Percentiles rank a stretch among this genome's conserved stretches.
These are phyloP conservation scores for Clarireedia homoeocarpa DNA, from an alignment of 2,329 filamentous ascomycete genomes.

Conservation along the genomic window DNA sequence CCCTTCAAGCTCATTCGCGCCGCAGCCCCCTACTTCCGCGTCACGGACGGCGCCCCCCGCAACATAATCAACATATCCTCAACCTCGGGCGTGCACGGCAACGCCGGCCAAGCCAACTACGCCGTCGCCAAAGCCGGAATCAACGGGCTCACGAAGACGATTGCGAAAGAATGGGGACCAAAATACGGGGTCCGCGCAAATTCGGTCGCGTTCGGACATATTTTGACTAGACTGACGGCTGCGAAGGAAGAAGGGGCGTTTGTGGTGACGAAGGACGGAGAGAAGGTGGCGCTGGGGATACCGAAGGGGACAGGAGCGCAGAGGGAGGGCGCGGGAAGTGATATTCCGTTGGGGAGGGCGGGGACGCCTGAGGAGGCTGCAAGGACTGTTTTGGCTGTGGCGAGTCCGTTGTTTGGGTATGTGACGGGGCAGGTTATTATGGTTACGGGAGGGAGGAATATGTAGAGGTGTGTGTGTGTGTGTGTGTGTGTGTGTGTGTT, in stretches of 20 bases:
- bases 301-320: conserved; percentile 48
- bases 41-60: conserved; percentile 72
- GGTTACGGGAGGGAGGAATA: conserved; percentile 69
- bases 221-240: conserved; percentile 70
- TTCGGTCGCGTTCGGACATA: conserved; percentile 77
- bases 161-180: conserved; percentile 88
- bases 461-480: conserved; percentile 33
- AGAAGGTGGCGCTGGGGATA: conserved; percentile 68
- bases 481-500: background rate
- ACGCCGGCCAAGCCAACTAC: conserved; percentile 89
- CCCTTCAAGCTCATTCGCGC: conserved; percentile 78
- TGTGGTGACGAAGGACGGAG: conserved; percentile 65
- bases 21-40: conserved; percentile 79
- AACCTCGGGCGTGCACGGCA: conserved; percentile 76
- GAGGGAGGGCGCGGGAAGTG: conserved; percentile 42
- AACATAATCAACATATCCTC: conserved; percentile 78
- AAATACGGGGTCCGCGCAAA: conserved; percentile 75
- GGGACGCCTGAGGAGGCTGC: conserved; percentile 78
- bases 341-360: conserved; percentile 72
- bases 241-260: conserved; percentile 81
- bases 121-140: conserved; percentile 78
- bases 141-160: conserved; percentile 75
- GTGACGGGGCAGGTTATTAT: conserved; percentile 81
- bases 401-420: conserved; percentile 76
- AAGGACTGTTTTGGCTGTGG: conserved; percentile 66